Evolutionary conservation across 306 rosid genomes (phyloP).

Genomic region (Corylus avellana): DNA sequence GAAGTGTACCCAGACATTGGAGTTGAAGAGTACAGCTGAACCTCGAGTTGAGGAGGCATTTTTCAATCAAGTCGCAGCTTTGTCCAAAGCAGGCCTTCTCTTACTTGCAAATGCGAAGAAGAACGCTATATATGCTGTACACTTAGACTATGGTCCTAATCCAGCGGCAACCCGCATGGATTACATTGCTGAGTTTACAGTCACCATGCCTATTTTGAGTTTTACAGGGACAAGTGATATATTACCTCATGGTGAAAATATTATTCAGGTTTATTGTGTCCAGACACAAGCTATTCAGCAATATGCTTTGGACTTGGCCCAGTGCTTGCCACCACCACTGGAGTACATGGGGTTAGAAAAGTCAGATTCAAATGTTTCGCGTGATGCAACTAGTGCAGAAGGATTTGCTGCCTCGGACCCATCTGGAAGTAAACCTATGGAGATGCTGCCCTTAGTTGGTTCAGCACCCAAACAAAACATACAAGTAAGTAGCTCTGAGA

Average conservation of each 20-base stretch:
- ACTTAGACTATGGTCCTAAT: slow-evolving; percentile 80
- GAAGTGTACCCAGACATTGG: slow-evolving; percentile 90
- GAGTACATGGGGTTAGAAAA: slow-evolving; percentile 71
- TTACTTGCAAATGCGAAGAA: slow-evolving; percentile 98
- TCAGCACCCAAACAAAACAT: slow-evolving; percentile 54
- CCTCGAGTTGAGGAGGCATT: slow-evolving; percentile 76
- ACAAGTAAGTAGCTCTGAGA: slow-evolving; percentile 53
- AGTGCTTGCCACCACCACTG: slow-evolving; percentile 88
- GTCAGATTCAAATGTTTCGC: slow-evolving; percentile 67
- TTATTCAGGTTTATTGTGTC: slow-evolving; percentile 95
- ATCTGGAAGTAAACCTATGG: slow-evolving; percentile 56
- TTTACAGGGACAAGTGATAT: slow-evolving; percentile 91
- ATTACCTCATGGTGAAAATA: slow-evolving; percentile 73
- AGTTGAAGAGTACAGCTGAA: slow-evolving; percentile 83
- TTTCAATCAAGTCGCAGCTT: slow-evolving; percentile 90
- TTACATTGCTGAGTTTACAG: slow-evolving; percentile 91
- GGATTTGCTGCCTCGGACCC: slow-evolving; percentile 54
- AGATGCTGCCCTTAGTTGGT: slow-evolving; percentile 39
- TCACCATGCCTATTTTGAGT: slow-evolving; percentile 96
- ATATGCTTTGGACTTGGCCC: slow-evolving; percentile 93
- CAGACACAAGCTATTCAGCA: slow-evolving; percentile 98
- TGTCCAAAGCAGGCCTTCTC: slow-evolving; percentile 93
- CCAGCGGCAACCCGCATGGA: slow-evolving; percentile 86
- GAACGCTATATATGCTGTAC: slow-evolving; percentile 97
- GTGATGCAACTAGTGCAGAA: slow-evolving; percentile 57